A percentile compares a stretch with the other conserved stretches of the same genome.
Evolutionary conservation across 2,329 filamentous ascomycete species (phyloP).

Genomic region (Leptodontidium sp.): DNA sequence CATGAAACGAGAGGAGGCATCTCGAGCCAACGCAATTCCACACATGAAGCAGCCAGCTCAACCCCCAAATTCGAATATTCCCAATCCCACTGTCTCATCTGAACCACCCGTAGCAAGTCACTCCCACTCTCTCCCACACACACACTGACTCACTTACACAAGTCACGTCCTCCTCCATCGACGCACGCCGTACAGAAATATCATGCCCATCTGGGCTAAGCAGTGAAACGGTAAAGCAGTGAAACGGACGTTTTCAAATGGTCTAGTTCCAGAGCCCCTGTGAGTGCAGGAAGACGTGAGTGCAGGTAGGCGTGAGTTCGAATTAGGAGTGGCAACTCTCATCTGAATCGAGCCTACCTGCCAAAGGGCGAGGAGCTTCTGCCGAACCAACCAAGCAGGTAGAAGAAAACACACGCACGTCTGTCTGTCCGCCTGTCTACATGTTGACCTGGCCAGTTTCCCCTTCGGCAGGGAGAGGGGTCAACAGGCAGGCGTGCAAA

Average conservation of each 20-base stretch:
- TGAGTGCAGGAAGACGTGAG: conserved; percentile 13
- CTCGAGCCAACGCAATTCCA: too few species aligned
- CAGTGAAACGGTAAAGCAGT: conserved; percentile 29
- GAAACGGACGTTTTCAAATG: conserved; percentile 35
- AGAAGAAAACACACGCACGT: background rate
- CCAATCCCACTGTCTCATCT: too few species aligned
- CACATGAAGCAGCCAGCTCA: too few species aligned
- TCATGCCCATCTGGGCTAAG: too few species aligned
- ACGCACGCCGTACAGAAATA: too few species aligned
- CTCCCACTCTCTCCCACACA: too few species aligned
- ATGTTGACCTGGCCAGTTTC: conserved; percentile 17
- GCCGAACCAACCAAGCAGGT: background rate
- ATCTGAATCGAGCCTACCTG: conserved; percentile 13
- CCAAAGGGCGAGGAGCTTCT: background rate
- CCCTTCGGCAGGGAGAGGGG: too few species aligned
- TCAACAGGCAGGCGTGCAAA: background rate
- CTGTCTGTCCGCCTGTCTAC: background rate
- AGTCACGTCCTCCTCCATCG: too few species aligned
- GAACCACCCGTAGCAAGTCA: too few species aligned
- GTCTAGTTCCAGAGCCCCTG: conserved; percentile 20
- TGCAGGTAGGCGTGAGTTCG: conserved; percentile 16
- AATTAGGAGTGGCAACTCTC: conserved; percentile 6
- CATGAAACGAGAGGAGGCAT: too few species aligned
- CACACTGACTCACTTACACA: too few species aligned
- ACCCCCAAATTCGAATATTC: too few species aligned